A percentile compares a stretch with the other conserved stretches of the same genome.
These are phyloP conservation scores for Fraxinus floribunda DNA, from an alignment of 305 asterid genomes.

Conservation along the genomic window DNA sequence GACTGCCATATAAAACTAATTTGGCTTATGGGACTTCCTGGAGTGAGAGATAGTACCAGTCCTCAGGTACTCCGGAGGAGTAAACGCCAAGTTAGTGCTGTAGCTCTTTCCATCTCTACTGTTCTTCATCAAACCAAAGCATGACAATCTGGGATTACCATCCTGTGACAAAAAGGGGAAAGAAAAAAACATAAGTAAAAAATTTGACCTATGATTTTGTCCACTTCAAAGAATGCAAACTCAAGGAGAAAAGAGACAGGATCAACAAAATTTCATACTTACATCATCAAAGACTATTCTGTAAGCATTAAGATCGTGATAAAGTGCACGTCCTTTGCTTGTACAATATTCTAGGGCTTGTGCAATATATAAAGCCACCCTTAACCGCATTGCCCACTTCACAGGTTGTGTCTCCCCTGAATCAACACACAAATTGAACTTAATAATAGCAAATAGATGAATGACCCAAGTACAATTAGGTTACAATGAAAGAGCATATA, in stretches of 20 bases:
- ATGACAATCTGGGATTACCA: conserved; percentile 81
- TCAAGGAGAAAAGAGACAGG: neutral
- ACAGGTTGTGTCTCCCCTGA: conserved; percentile 89
- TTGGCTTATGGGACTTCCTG: neutral
- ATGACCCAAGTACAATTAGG: neutral
- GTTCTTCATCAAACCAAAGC: conserved; percentile 97
- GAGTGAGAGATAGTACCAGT: conserved; percentile 51
- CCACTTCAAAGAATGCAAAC: conserved; percentile 1
- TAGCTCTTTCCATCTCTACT: conserved; percentile 94
- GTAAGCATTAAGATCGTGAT: conserved; percentile 94
- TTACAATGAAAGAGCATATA: neutral
- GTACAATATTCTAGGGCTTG: conserved; percentile 94
- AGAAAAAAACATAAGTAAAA: conserved; percentile 4
- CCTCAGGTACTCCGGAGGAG: conserved; percentile 91
- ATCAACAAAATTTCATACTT: conserved; percentile 30
- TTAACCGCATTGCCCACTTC: conserved; percentile 96
- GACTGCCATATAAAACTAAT: neutral
- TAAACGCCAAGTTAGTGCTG: conserved; percentile 92
- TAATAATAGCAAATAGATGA: conserved; percentile 6
- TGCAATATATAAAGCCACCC: conserved; percentile 89
- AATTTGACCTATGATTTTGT: conserved; percentile 9
- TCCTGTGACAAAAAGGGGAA: conserved; percentile 44
- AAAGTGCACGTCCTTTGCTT: conserved; percentile 80
- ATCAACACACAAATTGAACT: conserved; percentile 21
- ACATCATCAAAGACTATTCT: conserved; percentile 88